Percentiles rank a stretch among this genome's conserved stretches.
Evolutionary conservation across 441 rosid genomes (phyloP).

Genomic region (Erysimum cheiri): DNA sequence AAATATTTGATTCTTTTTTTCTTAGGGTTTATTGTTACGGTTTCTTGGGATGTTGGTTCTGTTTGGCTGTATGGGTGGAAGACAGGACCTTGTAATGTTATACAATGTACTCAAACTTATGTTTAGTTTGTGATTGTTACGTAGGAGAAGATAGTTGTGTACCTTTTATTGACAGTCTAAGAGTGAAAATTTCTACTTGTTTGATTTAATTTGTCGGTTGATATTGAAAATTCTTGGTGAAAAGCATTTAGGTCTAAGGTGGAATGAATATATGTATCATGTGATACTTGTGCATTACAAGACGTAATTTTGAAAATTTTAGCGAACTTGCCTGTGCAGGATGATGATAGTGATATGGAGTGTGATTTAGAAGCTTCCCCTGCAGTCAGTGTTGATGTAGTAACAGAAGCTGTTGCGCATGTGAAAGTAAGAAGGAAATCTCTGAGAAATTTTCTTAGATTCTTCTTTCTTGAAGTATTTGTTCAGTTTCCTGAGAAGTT

Average conservation of each 20-base stretch:
- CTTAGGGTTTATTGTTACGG: neutral
- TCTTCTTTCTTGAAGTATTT: neutral
- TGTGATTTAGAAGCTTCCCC: slow-evolving; percentile 87
- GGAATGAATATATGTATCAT: neutral
- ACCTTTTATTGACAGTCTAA: slow-evolving; percentile 16
- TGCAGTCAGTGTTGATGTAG: slow-evolving; percentile 62
- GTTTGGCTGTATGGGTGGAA: slow-evolving; percentile 9
- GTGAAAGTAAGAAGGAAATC: slow-evolving; percentile 65
- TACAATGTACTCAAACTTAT: neutral
- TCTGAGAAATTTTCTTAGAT: slow-evolving; percentile 10
- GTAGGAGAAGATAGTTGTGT: neutral
- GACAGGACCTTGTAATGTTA: neutral
- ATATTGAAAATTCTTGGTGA: slow-evolving; percentile 2
- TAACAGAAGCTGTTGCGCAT: slow-evolving; percentile 82
- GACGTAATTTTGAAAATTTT: slow-evolving; percentile 6
- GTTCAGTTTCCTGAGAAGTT: slow-evolving; percentile 15
- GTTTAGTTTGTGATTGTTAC: neutral
- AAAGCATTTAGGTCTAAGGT: neutral
- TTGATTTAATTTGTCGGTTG: neutral
- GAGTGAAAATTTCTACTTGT: neutral
- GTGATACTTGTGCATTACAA: slow-evolving; percentile 6
- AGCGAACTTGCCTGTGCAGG: slow-evolving; percentile 54
- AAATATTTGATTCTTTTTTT: neutral
- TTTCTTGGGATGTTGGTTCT: slow-evolving; percentile 8
- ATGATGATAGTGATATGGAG: slow-evolving; percentile 92